phyloP scores from a whole-genome alignment of 2,329 filamentous ascomycete genomes.

The Colletotrichum spinosum region DNA sequence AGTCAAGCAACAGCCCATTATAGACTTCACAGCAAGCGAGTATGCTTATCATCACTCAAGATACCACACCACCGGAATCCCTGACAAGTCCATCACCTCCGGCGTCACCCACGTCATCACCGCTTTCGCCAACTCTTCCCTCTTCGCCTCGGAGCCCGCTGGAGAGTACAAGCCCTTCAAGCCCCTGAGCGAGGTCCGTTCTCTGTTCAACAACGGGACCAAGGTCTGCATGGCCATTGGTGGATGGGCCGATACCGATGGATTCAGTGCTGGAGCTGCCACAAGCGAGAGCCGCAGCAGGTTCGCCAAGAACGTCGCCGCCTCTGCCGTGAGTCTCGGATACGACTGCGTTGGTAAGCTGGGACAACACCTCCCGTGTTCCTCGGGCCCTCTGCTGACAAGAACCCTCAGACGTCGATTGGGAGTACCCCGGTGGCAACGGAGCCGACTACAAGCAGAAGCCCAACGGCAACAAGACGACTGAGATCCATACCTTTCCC shows the following conservation, averaged over 20 bases:
- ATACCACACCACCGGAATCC: slow-evolving; percentile 54
- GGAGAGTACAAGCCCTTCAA: slow-evolving; percentile 65
- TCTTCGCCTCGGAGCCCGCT: slow-evolving; percentile 55
- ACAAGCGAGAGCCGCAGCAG: slow-evolving; percentile 57
- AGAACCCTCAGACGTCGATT: slow-evolving; percentile 69
- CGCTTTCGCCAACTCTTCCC: slow-evolving; percentile 62
- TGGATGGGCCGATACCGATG: slow-evolving; percentile 72
- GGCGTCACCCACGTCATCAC: slow-evolving; percentile 67
- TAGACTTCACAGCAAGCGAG: background rate
- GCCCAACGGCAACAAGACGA: slow-evolving; percentile 68
- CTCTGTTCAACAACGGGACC: slow-evolving; percentile 62
- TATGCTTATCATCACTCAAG: slow-evolving; percentile 42
- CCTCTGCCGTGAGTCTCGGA: slow-evolving; percentile 63
- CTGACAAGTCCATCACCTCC: slow-evolving; percentile 49
- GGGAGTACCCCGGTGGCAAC: slow-evolving; percentile 74
- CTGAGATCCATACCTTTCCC: slow-evolving; percentile 72
- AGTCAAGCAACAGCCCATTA: slow-evolving; percentile 32
- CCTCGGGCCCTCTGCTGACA: too few species aligned
- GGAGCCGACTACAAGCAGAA: slow-evolving; percentile 74
- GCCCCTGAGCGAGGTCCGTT: slow-evolving; percentile 61
- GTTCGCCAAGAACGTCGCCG: slow-evolving; percentile 69
- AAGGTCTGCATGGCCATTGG: slow-evolving; percentile 75
- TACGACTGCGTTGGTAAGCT: slow-evolving; percentile 70
- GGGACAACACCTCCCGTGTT: background rate
- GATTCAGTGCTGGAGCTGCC: slow-evolving; percentile 64